phyloP scores from a whole-genome alignment of 2,329 filamentous ascomycete genomes.

The Colletotrichum higginsianum region DNA sequence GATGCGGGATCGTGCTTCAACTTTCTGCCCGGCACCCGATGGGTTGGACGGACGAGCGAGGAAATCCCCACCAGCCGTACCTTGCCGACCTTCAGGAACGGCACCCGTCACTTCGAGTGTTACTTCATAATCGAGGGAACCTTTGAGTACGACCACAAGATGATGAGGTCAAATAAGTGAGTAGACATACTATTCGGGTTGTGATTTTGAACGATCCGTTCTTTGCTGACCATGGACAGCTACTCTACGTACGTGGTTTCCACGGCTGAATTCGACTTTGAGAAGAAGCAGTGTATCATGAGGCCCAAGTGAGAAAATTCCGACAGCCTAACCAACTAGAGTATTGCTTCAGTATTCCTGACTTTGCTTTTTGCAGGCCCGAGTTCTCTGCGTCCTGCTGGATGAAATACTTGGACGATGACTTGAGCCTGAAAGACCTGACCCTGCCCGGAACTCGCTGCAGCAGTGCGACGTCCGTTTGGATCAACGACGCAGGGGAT shows the following conservation, averaged over 20 bases:
- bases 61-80: not conserved
- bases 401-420: constrained; percentile 16
- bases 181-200: not conserved
- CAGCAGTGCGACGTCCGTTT: constrained; percentile 15
- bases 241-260: not conserved
- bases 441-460: constrained; percentile 20
- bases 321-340: no score
- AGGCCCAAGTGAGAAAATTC: not conserved
- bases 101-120: not conserved
- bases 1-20: constrained; percentile 2
- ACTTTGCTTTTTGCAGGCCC: not conserved
- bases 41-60: not conserved
- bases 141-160: not conserved
- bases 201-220: not conserved
- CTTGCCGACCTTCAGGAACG: not conserved
- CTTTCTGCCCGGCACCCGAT: constrained; percentile 11
- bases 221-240: not conserved
- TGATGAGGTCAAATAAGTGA: not conserved
- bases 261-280: not conserved
- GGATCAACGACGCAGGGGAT: constrained; percentile 1
- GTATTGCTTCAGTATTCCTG: not conserved
- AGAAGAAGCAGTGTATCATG: constrained; percentile 3
- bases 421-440: not conserved
- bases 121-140: constrained; percentile 2
- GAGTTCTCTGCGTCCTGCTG: constrained; percentile 11